Base-by-base conservation (phyloP, 352 stramenopile species). In the Phytopythium boreale region DNA sequence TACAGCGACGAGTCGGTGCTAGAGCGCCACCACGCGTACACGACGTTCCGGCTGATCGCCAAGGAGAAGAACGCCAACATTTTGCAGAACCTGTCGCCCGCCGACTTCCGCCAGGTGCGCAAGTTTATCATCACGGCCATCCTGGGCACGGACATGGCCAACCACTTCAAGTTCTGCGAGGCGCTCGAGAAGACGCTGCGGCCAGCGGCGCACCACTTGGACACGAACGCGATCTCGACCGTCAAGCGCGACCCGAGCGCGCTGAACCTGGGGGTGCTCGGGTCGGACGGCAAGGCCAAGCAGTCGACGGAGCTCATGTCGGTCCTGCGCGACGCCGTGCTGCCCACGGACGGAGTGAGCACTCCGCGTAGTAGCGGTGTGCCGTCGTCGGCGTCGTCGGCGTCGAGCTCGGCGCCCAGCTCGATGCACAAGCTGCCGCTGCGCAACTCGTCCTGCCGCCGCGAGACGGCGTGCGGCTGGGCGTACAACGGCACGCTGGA, bases 1-100 rank as follows among this genome's bases (percentile, higher is more conserved):
- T 93, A 98, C 73, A 93, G 82, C 39, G 92, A 98, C 56, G 82
- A 96, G 53, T 92, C 88, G 3, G 89, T 97, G 27, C 73, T 98
- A 10, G 92, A 98, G 66, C 86, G 88, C 14, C 90, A 97, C 58
- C 92, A 98, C 65, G 83, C 86, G 10, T 86, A 82, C 53, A 95
- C 84, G 59, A 93, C 92, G 22, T 97, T 97, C 61, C 87, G 79
- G 31, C 74, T 96, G 62, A 76, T 97, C 53, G 69, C 74, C 24
- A 96, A 95, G 70, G 77, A 87, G 27, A 95, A 97, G 61, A 83
- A 86, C 17, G 82, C 81, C 9, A 93, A 97, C 62, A 92, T 97
- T 46, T 61, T 98, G 41, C 77, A 90, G 52, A 85, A 92, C 36
- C 59, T 97, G 34, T 72, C 78, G n/a, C 63, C 75, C 4, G 68